Conservation (phyloP, 179 eudicot species). For the Actinidia arguta region DNA sequence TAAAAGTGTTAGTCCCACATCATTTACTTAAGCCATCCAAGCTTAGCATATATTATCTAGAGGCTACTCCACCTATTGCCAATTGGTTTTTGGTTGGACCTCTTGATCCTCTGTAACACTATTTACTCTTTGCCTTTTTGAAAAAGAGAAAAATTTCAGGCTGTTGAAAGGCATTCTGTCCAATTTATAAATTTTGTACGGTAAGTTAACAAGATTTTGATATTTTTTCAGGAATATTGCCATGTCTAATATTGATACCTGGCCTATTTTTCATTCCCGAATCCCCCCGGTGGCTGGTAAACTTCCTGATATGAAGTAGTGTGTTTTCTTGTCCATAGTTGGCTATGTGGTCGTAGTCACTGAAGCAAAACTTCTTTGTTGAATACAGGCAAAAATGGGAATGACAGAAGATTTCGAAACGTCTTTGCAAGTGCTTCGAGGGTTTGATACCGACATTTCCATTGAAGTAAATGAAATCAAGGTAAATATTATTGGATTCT, state of each 20-base stretch:
- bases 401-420: conserved; percentile 93
- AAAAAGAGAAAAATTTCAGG: not conserved
- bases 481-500: conserved; percentile 42
- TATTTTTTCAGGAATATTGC: conserved; percentile 70
- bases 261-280: conserved; percentile 98
- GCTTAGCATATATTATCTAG: no score
- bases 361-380: conserved; percentile 21
- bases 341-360: conserved; percentile 1
- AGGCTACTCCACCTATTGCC: no score
- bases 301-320: conserved; percentile 22
- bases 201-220: conserved; percentile 10
- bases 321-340: conserved; percentile 17
- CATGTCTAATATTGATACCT: conserved; percentile 89
- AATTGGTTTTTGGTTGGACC: no score
- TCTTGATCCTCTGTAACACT: no score
- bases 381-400: conserved; percentile 90
- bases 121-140: not conserved
- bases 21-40: no score
- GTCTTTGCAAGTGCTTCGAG: conserved; percentile 97
- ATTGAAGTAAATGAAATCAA: conserved; percentile 91
- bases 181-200: not conserved
- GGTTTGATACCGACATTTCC: conserved; percentile 91
- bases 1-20: no score
- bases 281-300: conserved; percentile 99
- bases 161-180: not conserved